These are phyloP conservation scores for Naumovozyma dairenensis DNA, from an alignment of 805 yeast genomes.

Conservation along the genomic window DNA sequence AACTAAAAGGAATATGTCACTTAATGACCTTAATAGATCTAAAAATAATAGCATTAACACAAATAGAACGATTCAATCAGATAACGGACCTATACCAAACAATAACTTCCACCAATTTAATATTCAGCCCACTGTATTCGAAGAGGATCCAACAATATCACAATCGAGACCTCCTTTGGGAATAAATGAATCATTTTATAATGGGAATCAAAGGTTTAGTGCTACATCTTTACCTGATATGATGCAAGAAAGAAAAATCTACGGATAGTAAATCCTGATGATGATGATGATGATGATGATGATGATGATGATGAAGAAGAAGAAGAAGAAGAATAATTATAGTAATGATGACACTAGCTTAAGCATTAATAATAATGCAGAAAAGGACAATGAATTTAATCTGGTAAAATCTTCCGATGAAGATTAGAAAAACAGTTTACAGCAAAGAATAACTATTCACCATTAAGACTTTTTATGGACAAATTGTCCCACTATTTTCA, in stretches of 20 bases:
- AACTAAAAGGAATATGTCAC: too few species aligned
- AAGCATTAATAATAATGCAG: too few species aligned
- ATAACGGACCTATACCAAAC: conserved; percentile 1
- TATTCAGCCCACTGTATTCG: conserved; percentile 8
- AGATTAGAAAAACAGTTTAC: too few species aligned
- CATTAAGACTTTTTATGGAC: too few species aligned
- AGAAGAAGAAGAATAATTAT: too few species aligned
- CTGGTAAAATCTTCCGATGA: too few species aligned
- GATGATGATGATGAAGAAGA: background rate
- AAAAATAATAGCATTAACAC: background rate
- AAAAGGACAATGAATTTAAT: too few species aligned
- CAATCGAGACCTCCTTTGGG: conserved; percentile 1
- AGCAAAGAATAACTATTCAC: too few species aligned
- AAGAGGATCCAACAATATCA: conserved; percentile 19
- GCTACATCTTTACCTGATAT: conserved; percentile 45
- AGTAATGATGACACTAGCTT: too few species aligned
- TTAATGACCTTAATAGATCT: background rate
- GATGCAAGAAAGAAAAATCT: conserved; percentile 31
- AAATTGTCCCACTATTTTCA: too few species aligned
- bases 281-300: conserved; percentile 6
- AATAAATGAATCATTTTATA: conserved; percentile 7
- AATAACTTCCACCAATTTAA: background rate
- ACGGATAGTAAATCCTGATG: conserved; percentile 42
- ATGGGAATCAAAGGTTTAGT: conserved; percentile 41
- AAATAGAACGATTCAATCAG: background rate